phyloP scores from a whole-genome alignment of 208 protist species.

The Leptomonas seymouri region DNA sequence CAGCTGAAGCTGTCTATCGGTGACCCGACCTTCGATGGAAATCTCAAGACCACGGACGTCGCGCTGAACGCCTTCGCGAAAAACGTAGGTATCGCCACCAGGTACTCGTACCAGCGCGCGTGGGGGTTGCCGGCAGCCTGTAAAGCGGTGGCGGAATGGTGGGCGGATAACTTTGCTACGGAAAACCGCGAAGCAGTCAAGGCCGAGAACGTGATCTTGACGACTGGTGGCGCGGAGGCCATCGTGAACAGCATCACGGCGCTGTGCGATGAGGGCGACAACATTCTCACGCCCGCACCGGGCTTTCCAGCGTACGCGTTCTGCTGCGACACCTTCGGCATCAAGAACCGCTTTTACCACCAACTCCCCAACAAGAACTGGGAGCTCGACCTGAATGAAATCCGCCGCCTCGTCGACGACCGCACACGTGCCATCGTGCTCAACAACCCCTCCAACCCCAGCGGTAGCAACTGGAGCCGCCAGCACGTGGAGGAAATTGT shows the following conservation, averaged over 20 bases:
- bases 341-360: slow-evolving; percentile 81
- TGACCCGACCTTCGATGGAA: slow-evolving; percentile 70
- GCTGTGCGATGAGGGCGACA: slow-evolving; percentile 83
- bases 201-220: slow-evolving; percentile 62
- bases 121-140: slow-evolving; percentile 39
- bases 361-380: slow-evolving; percentile 84
- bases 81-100: slow-evolving; percentile 27
- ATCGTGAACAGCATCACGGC: slow-evolving; percentile 84
- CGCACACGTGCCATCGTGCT: slow-evolving; percentile 90
- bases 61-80: slow-evolving; percentile 37
- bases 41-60: slow-evolving; percentile 44
- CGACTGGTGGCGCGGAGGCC: slow-evolving; percentile 86
- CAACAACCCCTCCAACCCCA: slow-evolving; percentile 97
- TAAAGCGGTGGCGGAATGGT: slow-evolving; percentile 56
- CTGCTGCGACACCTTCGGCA: slow-evolving; percentile 71
- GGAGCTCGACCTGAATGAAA: slow-evolving; percentile 85
- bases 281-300: slow-evolving; percentile 91
- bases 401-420: slow-evolving; percentile 73
- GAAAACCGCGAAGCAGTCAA: slow-evolving; percentile 21
- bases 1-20: slow-evolving; percentile 58
- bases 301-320: slow-evolving; percentile 94
- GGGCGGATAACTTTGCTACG: slow-evolving; percentile 30
- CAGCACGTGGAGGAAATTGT: slow-evolving; percentile 82
- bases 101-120: slow-evolving; percentile 60
- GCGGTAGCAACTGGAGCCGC: slow-evolving; percentile 88